phyloP scores from a whole-genome alignment of 129 eudicot genomes.

The Artemisia argyi region DNA sequence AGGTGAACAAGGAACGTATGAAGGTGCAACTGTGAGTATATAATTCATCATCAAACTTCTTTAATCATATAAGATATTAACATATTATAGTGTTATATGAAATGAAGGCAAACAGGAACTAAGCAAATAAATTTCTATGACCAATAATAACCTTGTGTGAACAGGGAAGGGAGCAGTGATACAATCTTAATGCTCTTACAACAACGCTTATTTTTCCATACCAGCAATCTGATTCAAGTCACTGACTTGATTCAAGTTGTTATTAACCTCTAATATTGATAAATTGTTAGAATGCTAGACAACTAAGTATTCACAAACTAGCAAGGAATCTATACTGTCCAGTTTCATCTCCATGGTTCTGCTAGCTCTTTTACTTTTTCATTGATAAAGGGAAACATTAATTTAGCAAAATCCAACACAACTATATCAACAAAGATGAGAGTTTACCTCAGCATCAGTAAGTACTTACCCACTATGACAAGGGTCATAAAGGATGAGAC shows the following conservation, averaged over 20 bases:
- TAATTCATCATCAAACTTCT: background rate
- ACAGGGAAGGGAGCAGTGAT: no score
- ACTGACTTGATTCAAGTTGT: no score
- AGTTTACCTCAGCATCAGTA: conserved; percentile 4
- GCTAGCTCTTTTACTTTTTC: background rate
- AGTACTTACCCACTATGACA: background rate
- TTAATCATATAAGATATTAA: conserved; percentile 10
- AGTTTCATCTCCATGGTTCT: background rate
- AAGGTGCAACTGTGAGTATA: conserved; percentile 98
- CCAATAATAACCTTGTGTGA: no score
- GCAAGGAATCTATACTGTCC: no score
- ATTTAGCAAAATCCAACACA: background rate
- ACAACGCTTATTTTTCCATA: no score
- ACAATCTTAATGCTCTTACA: no score
- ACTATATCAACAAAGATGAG: background rate
- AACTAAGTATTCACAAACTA: no score
- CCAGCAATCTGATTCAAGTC: no score
- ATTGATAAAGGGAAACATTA: background rate
- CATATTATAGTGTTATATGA: background rate
- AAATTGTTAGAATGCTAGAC: no score
- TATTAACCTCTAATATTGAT: no score
- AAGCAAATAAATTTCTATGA: no score
- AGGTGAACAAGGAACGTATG: conserved; percentile 96
- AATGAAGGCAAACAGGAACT: no score
- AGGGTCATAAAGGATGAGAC: background rate